Evolutionary conservation across 192 early-diverging fungal genomes (phyloP).

Genomic region (Podila epigama): DNA sequence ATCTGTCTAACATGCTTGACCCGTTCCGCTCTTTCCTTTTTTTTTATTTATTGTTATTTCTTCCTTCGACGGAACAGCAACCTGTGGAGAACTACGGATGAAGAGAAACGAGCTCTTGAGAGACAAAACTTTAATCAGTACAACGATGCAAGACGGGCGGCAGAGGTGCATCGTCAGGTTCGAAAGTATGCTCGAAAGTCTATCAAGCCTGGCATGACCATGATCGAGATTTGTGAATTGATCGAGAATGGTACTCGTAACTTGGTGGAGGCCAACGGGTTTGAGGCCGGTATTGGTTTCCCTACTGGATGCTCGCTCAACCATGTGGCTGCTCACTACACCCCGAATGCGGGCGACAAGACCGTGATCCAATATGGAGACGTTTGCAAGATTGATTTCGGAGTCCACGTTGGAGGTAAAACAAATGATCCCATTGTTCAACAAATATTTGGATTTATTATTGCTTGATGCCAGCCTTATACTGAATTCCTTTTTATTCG

Average conservation of each 20-base stretch:
- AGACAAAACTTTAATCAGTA: constrained; percentile 72
- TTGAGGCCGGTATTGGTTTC: constrained; percentile 89
- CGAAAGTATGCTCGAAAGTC: constrained; percentile 76
- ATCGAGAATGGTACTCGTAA: constrained; percentile 94
- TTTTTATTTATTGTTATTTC: not conserved
- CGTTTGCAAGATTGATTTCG: constrained; percentile 98
- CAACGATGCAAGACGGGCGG: constrained; percentile 84
- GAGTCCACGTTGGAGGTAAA: constrained; percentile 87
- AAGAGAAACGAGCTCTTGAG: constrained; percentile 91
- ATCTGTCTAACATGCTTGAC: not conserved
- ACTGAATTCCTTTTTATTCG: no score
- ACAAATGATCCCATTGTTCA: constrained; percentile 11
- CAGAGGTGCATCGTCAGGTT: constrained; percentile 95
- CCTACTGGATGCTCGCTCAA: constrained; percentile 95
- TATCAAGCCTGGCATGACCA: constrained; percentile 94
- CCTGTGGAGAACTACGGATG: constrained; percentile 85
- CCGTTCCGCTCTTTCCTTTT: no score
- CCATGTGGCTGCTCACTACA: constrained; percentile 95
- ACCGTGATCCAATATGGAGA: constrained; percentile 87
- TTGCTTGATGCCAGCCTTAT: not conserved
- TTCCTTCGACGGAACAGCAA: constrained; percentile 61
- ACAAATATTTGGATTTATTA: not conserved
- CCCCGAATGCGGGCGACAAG: constrained; percentile 95
- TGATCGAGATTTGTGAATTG: constrained; percentile 90
- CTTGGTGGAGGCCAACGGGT: constrained; percentile 81